A percentile compares a stretch with the other conserved stretches of the same genome.
Conservation (phyloP, 2,329 filamentous ascomycete species). For the Pyrenophora graminea region DNA sequence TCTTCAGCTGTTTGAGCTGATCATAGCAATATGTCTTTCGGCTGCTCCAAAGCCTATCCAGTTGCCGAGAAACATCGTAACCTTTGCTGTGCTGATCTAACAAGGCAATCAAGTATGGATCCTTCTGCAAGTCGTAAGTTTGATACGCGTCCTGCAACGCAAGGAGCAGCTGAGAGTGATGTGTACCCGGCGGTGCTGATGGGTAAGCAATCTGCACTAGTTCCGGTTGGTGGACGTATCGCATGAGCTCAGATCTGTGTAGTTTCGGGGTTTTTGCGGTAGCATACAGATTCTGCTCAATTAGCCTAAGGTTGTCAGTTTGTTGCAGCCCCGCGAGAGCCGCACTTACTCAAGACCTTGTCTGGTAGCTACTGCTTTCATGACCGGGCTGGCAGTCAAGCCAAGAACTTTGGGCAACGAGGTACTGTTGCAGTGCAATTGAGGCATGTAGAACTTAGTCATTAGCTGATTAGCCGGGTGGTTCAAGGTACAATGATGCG, state of each 20-base stretch:
- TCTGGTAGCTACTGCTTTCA: slow-evolving; percentile 59
- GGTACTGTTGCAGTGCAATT: slow-evolving; percentile 31
- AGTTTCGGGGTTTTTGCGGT: slow-evolving; percentile 69
- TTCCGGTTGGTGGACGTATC: slow-evolving; percentile 68
- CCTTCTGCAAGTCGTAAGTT: slow-evolving; percentile 42
- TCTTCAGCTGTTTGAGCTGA: slow-evolving; percentile 43
- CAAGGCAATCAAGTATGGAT: slow-evolving; percentile 49
- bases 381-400: slow-evolving; percentile 78
- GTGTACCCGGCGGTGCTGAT: slow-evolving; percentile 16
- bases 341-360: slow-evolving; percentile 52
- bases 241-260: slow-evolving; percentile 71
- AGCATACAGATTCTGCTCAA: slow-evolving; percentile 74
- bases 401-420: slow-evolving; percentile 71
- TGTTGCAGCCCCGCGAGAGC: background rate
- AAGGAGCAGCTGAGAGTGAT: slow-evolving; percentile 18
- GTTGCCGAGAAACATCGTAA: slow-evolving; percentile 26
- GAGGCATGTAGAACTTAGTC: slow-evolving; percentile 68
- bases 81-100: slow-evolving; percentile 24
- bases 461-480: slow-evolving; percentile 73
- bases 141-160: slow-evolving; percentile 23
- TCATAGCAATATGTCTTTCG: slow-evolving; percentile 48
- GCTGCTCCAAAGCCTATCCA: slow-evolving; percentile 35
- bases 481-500: slow-evolving; percentile 72
- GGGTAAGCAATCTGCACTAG: slow-evolving; percentile 50
- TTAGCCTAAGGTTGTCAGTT: slow-evolving; percentile 44